These are phyloP conservation scores for Penicillium sp. DNA, from an alignment of 2,329 filamentous ascomycete species.

Conservation along the genomic window DNA sequence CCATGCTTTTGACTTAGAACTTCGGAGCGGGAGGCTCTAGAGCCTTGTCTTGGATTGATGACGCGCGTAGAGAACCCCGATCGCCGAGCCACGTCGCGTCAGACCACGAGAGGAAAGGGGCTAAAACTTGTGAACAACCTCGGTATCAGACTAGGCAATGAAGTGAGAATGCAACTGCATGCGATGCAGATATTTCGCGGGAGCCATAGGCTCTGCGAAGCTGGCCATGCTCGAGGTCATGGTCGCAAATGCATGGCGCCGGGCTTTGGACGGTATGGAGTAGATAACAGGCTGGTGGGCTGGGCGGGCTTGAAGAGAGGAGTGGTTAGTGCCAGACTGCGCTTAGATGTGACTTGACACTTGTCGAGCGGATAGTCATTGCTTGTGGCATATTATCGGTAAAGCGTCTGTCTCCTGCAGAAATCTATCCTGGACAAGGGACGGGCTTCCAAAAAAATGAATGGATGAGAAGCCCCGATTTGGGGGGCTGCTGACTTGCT, in stretches of 20 bases:
- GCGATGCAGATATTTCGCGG: background rate
- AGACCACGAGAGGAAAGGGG: background rate
- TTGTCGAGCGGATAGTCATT: background rate
- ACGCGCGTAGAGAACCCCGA: background rate
- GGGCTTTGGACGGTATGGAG: background rate
- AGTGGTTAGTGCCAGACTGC: background rate
- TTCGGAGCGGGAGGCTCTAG: background rate
- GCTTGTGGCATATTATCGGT: background rate
- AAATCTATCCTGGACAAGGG: conserved; percentile 4
- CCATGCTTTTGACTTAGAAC: background rate
- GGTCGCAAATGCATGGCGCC: background rate
- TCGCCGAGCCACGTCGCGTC: background rate
- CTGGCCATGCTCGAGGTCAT: background rate
- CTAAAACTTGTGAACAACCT: background rate
- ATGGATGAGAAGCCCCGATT: conserved; percentile 13
- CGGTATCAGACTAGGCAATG: background rate
- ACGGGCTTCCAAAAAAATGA: conserved; percentile 7
- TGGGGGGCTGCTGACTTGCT: background rate
- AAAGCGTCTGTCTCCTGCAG: conserved; percentile 1
- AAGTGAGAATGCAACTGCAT: background rate
- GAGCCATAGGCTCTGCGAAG: conserved; percentile 1
- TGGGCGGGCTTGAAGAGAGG: too few relatives aligned
- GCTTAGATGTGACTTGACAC: background rate
- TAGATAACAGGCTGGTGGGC: background rate
- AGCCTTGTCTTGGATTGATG: background rate